A percentile compares a stretch with the other conserved stretches of the same genome.
Evolutionary conservation across 345 rosid genomes (phyloP).

Genomic region (Populus alba): DNA sequence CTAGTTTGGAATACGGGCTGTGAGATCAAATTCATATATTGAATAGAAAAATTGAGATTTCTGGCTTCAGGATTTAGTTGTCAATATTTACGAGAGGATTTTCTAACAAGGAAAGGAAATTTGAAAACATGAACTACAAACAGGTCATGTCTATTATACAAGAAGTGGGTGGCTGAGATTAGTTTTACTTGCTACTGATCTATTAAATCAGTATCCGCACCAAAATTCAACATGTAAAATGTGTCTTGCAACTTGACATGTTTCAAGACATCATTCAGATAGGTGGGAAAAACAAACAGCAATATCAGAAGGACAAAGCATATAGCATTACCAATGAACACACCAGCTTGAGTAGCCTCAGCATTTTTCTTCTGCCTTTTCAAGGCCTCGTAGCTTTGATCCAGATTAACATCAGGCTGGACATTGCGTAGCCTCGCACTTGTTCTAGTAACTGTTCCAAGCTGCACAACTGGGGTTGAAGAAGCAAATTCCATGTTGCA

Average conservation of each 20-base stretch:
- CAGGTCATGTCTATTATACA: background rate
- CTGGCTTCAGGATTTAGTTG: background rate
- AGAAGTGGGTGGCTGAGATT: too few relatives aligned
- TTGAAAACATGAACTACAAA: background rate
- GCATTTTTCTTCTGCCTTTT: conserved; percentile 72
- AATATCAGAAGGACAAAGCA: background rate
- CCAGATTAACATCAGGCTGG: conserved; percentile 74
- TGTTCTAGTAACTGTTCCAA: conserved; percentile 72
- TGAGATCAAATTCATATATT: background rate
- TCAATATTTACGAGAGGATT: background rate
- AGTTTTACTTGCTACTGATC: background rate
- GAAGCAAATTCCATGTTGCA: background rate
- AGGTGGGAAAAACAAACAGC: background rate
- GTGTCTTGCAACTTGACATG: background rate
- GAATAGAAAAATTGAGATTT: background rate
- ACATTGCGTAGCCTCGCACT: conserved; percentile 97
- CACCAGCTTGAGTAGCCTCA: conserved; percentile 62
- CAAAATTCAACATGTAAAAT: background rate
- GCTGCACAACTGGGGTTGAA: conserved; percentile 65
- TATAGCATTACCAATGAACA: background rate
- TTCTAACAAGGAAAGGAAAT: background rate
- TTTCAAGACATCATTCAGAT: background rate
- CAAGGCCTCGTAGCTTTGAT: conserved; percentile 66
- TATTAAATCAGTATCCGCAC: background rate
- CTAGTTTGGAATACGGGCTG: too few relatives aligned